Evolutionary conservation across 345 rosid species (phyloP), one percentile per base, ranked within the genome.

Genomic region (Aurinia saxatilis): DNA sequence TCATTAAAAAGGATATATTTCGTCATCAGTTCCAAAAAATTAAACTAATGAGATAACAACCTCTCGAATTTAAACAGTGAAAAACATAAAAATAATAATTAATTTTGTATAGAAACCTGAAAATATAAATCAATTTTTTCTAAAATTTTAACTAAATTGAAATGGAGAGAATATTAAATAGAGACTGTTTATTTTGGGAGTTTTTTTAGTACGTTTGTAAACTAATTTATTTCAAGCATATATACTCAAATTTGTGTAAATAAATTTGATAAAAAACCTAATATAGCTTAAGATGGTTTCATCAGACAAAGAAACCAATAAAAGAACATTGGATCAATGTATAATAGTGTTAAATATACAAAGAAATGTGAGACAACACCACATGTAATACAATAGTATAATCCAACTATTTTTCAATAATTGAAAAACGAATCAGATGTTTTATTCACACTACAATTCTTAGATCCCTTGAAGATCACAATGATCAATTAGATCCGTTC

Each of bases 371-470:
- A 38, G 2, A 38, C 18, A 25, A 8, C 13, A 39, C 19, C 37
- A 34, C 13, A n/a, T n/a, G n/a, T n/a, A n/a, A n/a, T n/a, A n/a
- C n/a, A 15, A 29, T 29, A 42, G 50, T 44, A 41, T 34, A 42
- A 25, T 36, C 50, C 57, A 57, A 39, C 48, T 39, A 40, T 2
- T 40, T 14, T 50, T 50, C 7, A 8, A 23, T 52, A 9, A 39
- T 5, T 9, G 5, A 37, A 55, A 25, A 45, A 8, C 19, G 45
- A 62, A 46, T 70, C 51, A 70, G 44, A 70, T 70, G 63, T 21
- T 62, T 39, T 38, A 37, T 51, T 35, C 39, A 60, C 25, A 35
- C 42, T 19, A 59, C 47, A 45, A 25, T 60, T 52, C 56, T 29
- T 46, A 46, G 7, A 69, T 37, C 17, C 47, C 39, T 8, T 37